These are phyloP conservation scores for Sporodiniella umbellata DNA, from an alignment of 371 early-diverging fungal genomes.

Conservation along the genomic window DNA sequence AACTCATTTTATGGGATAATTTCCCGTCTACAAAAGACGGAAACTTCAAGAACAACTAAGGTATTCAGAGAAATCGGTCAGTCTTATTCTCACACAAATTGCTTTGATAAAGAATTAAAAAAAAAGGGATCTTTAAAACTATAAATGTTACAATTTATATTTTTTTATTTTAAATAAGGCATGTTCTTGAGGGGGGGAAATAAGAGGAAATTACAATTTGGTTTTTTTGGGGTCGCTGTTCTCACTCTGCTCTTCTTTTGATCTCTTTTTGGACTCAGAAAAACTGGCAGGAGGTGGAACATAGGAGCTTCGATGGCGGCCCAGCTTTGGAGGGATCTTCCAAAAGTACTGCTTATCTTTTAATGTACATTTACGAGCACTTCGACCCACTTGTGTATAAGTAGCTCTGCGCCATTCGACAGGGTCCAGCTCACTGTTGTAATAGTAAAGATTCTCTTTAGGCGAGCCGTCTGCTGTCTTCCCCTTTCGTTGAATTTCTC, in stretches of 20 bases:
- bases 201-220: constrained; percentile 5
- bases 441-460: constrained; percentile 58
- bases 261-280: constrained; percentile 9
- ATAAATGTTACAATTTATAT: too few species aligned
- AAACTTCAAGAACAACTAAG: too few species aligned
- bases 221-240: constrained; percentile 10
- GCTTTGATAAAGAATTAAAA: too few species aligned
- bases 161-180: too few species aligned
- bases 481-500: constrained; percentile 61
- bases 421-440: constrained; percentile 57
- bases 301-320: constrained; percentile 47
- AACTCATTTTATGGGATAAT: too few species aligned
- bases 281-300: constrained; percentile 40
- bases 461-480: constrained; percentile 66
- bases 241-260: neutral
- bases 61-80: too few species aligned
- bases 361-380: constrained; percentile 63
- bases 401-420: constrained; percentile 52
- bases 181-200: too few species aligned
- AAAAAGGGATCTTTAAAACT: too few species aligned
- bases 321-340: constrained; percentile 63
- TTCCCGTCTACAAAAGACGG: too few species aligned
- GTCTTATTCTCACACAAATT: too few species aligned
- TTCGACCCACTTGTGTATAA: constrained; percentile 55
- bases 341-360: constrained; percentile 68